Evolutionary conservation across 176 grass and related monocot genomes (phyloP), one percentile per base, ranked within the genome.

Genomic region (Zea luxurians): DNA sequence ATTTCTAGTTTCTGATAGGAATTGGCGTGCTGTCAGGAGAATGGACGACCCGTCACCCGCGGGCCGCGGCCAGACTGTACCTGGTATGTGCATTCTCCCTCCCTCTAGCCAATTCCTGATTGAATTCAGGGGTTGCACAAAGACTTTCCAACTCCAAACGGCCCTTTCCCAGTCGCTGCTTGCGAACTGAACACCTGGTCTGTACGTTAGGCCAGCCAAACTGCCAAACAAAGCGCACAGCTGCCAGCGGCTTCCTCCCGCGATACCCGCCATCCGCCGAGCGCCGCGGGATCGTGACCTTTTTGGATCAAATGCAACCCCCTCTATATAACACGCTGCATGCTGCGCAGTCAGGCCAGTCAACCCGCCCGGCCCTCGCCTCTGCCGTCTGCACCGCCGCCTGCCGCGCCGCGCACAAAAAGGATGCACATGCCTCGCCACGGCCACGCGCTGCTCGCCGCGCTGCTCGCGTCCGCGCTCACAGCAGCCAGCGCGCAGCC

Each of bases 241-340:
- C 70, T 63, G 70, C 75, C 73, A 8, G 66, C 70, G 13, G 53
- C 73, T 49, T 77, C 85, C 46, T 79, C 47, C 86, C 86, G 45
- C 38, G 20, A 64, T 4, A 70, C 81, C 53, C 86, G 86, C 69
- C 80, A 70, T 76, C 53, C 86, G 86, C 69, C 80, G 75, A 46
- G 36, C 44, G 35, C 67, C 60, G 15, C 79, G 80, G 75, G 70
- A 83, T 37, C 38, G 45, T 21, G 75, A 83, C 63, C 44, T 34
- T 13, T 78, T 87, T 62, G 59, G 61, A 35, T 57, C 78, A 34
- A 37, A 27, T 52, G 11, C 34, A 35, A 1, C 12, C 6, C 0
- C n/a, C 36, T 44, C 69, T 88, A 88, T 80, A 79, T 80, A 75
- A 37, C 11, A 55, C 66, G 48, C 61, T 73, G 76, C 49, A 88